These are phyloP conservation scores for Gypsophila paniculata DNA, from an alignment of 179 eudicot species.

Conservation along the genomic window DNA sequence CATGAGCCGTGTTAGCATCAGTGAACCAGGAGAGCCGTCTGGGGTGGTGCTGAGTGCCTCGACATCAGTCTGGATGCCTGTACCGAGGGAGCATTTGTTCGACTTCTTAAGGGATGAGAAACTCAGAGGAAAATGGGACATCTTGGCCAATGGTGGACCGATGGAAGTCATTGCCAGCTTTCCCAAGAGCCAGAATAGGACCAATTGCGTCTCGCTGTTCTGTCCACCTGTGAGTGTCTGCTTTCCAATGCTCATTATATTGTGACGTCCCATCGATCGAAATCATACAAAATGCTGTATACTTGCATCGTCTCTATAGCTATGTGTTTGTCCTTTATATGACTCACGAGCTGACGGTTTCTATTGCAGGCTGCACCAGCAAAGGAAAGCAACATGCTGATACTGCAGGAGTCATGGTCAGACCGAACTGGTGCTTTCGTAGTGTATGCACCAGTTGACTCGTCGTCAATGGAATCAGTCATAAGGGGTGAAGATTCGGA, in stretches of 20 bases:
- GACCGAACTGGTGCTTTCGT: conserved; percentile 49
- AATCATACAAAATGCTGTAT: not conserved
- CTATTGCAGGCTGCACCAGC: conserved; percentile 38
- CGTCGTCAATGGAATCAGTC: conserved; percentile 38
- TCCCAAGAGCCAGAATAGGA: conserved; percentile 50
- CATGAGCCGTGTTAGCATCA: conserved; percentile 44
- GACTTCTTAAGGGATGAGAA: conserved; percentile 53
- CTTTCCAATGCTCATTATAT: not conserved
- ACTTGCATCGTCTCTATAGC: not conserved
- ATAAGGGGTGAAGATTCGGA: conserved; percentile 57
- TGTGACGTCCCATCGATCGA: too few relatives aligned
- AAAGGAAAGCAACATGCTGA: conserved; percentile 48
- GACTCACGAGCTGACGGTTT: not conserved
- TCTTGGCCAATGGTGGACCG: conserved; percentile 53
- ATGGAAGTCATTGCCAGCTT: conserved; percentile 46
- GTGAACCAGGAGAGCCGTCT: conserved; percentile 56
- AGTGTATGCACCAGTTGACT: conserved; percentile 56
- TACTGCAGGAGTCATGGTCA: conserved; percentile 66
- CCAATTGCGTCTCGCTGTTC: conserved; percentile 49
- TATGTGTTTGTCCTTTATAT: not conserved
- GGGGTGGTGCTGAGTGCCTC: conserved; percentile 69
- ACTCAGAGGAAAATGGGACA: conserved; percentile 69
- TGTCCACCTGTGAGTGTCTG: conserved; percentile 55
- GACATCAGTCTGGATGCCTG: conserved; percentile 60
- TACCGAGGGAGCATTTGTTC: conserved; percentile 43